Evolutionary conservation across 2,329 filamentous ascomycete genomes (phyloP).

Genomic region (Hymenoscyphus albidus): DNA sequence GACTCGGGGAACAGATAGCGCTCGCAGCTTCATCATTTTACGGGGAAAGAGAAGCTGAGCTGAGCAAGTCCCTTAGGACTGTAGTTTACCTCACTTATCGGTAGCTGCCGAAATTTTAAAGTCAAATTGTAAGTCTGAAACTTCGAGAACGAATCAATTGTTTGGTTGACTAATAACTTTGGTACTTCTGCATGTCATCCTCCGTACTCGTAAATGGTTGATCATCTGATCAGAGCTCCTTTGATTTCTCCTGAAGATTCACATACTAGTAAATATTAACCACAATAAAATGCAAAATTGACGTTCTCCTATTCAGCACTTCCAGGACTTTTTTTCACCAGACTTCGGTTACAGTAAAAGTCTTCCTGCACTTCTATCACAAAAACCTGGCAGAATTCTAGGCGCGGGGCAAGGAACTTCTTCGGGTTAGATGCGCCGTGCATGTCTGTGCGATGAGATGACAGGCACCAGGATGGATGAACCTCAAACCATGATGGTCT

Average conservation of each 20-base stretch:
- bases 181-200: slow-evolving; percentile 11
- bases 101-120: background rate
- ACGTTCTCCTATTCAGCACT: background rate
- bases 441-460: slow-evolving; percentile 19
- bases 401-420: slow-evolving; percentile 20
- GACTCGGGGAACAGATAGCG: background rate
- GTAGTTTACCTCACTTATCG: background rate
- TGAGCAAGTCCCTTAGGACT: background rate
- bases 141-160: background rate
- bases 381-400: background rate
- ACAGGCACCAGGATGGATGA: slow-evolving; percentile 12
- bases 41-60: background rate
- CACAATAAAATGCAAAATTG: background rate
- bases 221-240: background rate
- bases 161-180: background rate
- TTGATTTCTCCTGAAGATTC: background rate
- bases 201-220: too few relatives aligned
- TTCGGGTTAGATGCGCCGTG: slow-evolving; percentile 16
- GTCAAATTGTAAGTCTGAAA: background rate
- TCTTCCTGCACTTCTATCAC: background rate
- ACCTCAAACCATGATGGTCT: slow-evolving; percentile 24
- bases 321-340: background rate
- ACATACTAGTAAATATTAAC: background rate
- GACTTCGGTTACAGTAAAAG: background rate
- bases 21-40: background rate